Evolutionary conservation across 2,329 filamentous ascomycete species (phyloP).

Genomic region (Venturia oleaginea): DNA sequence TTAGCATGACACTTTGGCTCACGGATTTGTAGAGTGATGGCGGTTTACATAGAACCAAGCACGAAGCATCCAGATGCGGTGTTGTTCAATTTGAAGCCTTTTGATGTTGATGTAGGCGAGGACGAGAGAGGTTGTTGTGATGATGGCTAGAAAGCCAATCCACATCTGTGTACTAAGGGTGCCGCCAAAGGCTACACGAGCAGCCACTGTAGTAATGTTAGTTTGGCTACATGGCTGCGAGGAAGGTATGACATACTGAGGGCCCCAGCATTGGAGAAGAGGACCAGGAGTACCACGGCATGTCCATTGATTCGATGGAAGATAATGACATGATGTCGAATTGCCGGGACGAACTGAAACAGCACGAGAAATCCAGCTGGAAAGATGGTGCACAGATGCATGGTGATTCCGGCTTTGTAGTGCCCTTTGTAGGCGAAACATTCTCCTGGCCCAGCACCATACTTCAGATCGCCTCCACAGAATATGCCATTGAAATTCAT

Average conservation of each 20-base stretch:
- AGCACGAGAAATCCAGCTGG: constrained; percentile 32
- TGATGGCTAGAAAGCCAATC: constrained; percentile 36
- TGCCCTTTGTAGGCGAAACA: neutral
- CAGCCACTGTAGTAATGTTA: constrained; percentile 41
- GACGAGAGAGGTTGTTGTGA: constrained; percentile 35
- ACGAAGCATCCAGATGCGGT: constrained; percentile 55
- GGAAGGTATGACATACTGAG: neutral
- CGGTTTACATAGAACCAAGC: constrained; percentile 21
- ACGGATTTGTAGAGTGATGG: neutral
- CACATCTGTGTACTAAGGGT: constrained; percentile 40
- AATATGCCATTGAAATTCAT: constrained; percentile 34
- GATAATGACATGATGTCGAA: constrained; percentile 39
- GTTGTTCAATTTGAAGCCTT: constrained; percentile 52
- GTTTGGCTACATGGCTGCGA: neutral
- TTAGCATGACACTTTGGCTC: neutral
- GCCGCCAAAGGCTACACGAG: constrained; percentile 45
- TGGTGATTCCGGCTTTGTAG: constrained; percentile 24
- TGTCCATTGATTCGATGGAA: constrained; percentile 56
- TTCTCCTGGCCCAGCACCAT: neutral
- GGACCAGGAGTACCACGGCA: constrained; percentile 39
- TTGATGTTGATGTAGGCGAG: constrained; percentile 51
- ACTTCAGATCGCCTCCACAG: constrained; percentile 17
- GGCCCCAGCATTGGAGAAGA: constrained; percentile 35
- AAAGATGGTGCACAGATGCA: constrained; percentile 35
- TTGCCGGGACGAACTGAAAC: constrained; percentile 35